Base-by-base conservation (phyloP, 1,284 basidiomycete species). In the Rhodotorula sp. region DNA sequence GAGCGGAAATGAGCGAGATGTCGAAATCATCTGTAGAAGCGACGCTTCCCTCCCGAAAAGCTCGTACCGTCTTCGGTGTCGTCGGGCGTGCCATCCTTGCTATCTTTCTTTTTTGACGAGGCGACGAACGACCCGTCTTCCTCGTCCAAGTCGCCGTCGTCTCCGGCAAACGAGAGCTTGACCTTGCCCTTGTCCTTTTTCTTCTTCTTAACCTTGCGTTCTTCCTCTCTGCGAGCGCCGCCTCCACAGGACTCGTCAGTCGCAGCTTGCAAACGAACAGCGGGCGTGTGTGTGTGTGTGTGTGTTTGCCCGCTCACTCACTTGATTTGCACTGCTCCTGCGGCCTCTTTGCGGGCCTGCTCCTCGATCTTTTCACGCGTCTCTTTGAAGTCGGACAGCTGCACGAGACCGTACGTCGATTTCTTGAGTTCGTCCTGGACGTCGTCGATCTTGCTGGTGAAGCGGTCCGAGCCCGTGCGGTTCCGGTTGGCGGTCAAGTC, bases 361-460 rank as follows among this genome's bases (percentile, higher is more conserved):
- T 99, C 97, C 80, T 98, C 94, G 5, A 99, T 83, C 78, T 91
- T 92, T 77, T 92, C 91, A 69, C 93, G 85, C 77, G 87, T 88
- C 65, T 79, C 78, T 72, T 82, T 91, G 78, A 99, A 99, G 62
- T 98, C 97, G 78, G 96, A 91, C 14, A 98, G 86, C 71, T 87
- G 88, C 3, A 99, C 95, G 21, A 99, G 87, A 77, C 97, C 97
- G 68, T 99, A 88, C 0, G 97, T 99, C 62, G 87, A 90, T 79
- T 93, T 87, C 85, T 97, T 98, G 64, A 99, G 86, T 18, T 87
- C 87, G 70, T 99, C 97, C 81, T 98, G 96, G 85, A 98, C 89
- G 7, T 91, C 93, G 80, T 98, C 96, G 82, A 92, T 89, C 81
- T 97, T 92, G 7, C 91, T 91, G 29, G 95, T 90, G 81, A 99